Evolutionary conservation across 192 early-diverging fungal species (phyloP), one percentile per base, ranked within the genome.

Genomic region (Geranomyces variabilis): DNA sequence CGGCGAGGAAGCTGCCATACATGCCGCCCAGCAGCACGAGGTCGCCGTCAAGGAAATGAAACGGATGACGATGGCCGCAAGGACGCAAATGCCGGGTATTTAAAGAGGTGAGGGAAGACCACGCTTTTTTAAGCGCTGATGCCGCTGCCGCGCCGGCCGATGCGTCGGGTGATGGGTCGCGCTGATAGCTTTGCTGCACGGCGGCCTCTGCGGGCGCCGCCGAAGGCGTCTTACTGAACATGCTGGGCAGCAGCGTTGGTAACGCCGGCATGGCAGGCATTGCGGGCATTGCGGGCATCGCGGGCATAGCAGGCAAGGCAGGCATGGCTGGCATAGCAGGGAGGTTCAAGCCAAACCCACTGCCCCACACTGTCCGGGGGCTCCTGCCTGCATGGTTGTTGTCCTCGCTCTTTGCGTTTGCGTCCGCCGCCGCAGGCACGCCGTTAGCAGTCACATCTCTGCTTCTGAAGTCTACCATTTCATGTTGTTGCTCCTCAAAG

Each of bases 11-110:
- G 31, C 29, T 41, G 3, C 76, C 76, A 43, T 77, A 77, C 55
- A 77, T 68, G 10, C 76, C 76, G 22, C 70, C 70, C 2, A 77
- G 36, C 31, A 77, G 17, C 4, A 77, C 71, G 21, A 77, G 28
- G 59, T 77, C 76, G 15, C 76, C 76, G 1, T 73, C 65, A 5
- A 77, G 9, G 47, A 68, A 73, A 31, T 72, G 41, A 33, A 77
- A 73, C 19, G 45, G 66, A 43, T 77, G 76, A 7, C 30, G 33
- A 60, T 77, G 75, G 22, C 64, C 70, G 47, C 75, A 77, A 1
- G 72, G 65, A 7, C 43, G 64, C 6, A 55, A 19, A 17, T 67
- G 19, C 7, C 48, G 36, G 9, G 51, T 72, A 10, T 24, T 59
- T 48, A 19, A 13, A 14, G 33, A 53, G 12, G 63, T 67, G 34